A percentile compares a stretch with the other conserved stretches of the same genome.
These are phyloP conservation scores for Xylaria palmicola DNA, from an alignment of 495 filamentous ascomycete species.

Conservation along the genomic window DNA sequence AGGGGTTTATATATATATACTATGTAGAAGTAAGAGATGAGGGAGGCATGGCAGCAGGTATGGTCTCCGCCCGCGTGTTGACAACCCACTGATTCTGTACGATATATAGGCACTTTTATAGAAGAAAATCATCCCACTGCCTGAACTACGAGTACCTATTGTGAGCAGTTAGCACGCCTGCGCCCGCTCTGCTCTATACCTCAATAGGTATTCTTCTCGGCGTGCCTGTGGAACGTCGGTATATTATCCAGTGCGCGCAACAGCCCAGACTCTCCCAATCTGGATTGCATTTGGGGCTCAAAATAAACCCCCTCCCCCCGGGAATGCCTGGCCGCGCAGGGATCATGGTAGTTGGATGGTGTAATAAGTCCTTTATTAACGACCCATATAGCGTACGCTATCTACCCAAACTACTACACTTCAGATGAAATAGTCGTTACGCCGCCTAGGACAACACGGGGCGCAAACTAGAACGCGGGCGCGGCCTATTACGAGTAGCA, in stretches of 20 bases:
- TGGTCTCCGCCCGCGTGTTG: too few relatives aligned
- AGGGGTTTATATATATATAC: not conserved
- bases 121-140: too few relatives aligned
- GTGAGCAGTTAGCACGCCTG: too few relatives aligned
- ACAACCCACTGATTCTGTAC: too few relatives aligned
- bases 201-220: not conserved
- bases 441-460: not conserved
- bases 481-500: too few relatives aligned
- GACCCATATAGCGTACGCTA: not conserved
- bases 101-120: too few relatives aligned
- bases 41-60: too few relatives aligned
- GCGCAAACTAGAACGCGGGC: too few relatives aligned
- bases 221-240: not conserved
- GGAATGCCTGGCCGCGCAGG: not conserved
- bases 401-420: too few relatives aligned
- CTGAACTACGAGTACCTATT: too few relatives aligned
- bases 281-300: constrained; percentile 3
- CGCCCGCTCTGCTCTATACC: too few relatives aligned
- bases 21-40: too few relatives aligned
- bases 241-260: not conserved
- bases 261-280: not conserved
- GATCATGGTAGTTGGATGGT: not conserved
- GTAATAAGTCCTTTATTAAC: not conserved
- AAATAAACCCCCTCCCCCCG: constrained; percentile 2
- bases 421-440: not conserved